Evolutionary conservation across 441 rosid genomes (phyloP), one percentile per base, ranked within the genome.

Genomic region (Eutrema salsugineum): DNA sequence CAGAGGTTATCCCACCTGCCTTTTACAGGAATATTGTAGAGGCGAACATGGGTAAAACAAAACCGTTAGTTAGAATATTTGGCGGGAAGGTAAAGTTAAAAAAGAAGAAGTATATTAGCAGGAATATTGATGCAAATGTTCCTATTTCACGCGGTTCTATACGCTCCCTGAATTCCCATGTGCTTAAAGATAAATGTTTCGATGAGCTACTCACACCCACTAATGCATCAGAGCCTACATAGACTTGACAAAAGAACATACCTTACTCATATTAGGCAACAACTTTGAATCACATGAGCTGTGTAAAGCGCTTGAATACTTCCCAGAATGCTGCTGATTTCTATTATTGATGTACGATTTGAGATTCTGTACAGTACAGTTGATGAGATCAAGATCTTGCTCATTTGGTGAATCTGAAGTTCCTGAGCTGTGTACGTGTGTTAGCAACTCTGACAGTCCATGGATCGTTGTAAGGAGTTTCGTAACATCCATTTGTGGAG

Each of bases 361-460:
- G 75, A 85, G 86, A 54, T 85, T 85, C 69, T 78, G 58, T 56
- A 85, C 67, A 66, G 77, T 77, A 54, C 53, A 71, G 53, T 61
- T 72, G 71, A 85, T 39, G 50, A 70, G 81, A 74, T 63, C 84
- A 81, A 54, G 62, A 36, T 80, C 85, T 66, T 75, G 76, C 68
- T 62, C 78, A 70, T 68, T 68, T 63, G 65, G 19, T 53, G 80
- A 75, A 78, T 70, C 78, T 56, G 73, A 64, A 80, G 68, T 59
- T 69, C 78, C 78, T 77, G 83, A 72, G 76, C 78, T 73, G 36
- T 73, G 77, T 27, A 63, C 65, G 62, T 48, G 62, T 42, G 72
- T 42, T 50, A 87, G 85, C 72, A 83, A 75, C 81, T 82, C 78
- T 27, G 89, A 87, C 69, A 87, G 63, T 47, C 74, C 76, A 57